Base-by-base conservation (phyloP, 2,329 filamentous ascomycete species). In the Dryadomyces quercus-mongolicae region DNA sequence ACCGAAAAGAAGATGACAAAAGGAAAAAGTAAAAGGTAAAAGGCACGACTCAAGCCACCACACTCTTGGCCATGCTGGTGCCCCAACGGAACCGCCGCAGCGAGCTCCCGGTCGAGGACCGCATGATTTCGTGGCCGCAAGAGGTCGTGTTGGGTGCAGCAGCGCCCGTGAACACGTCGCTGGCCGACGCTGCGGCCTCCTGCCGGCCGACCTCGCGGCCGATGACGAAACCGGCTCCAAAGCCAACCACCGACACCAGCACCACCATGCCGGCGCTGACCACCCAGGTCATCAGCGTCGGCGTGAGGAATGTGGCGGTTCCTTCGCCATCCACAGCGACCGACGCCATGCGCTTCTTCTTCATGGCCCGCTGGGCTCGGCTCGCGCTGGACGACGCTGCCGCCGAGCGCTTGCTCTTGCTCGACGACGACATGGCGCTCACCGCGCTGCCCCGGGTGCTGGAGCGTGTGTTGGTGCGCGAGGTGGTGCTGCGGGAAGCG, bases 181-280 rank as follows among this genome's bases (percentile, higher is more conserved):
- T 65, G 45, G 71, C 21, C 36, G 36, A 63, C 44, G 72, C 65
- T 16, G 69, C 70, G 10, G 67, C 70, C 62, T 86, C 81, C 59
- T 84, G 78, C 38, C 78, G 74, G 3, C 82, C 82, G 22, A 83
- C 81, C 60, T 86, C 82, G 25, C 81, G 72, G 5, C 83, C 82
- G 56, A 85, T 81, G 22, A 84, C 81, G 21, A 57, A 61, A 12
- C 83, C 82, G 9, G 82, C 82, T 2, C 82, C 81, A 60, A 86
- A 86, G 2, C 82, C 82, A 38, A 86, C 81, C 1, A 84, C 82
- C 8, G 79, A 82, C 3, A 86, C 78, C 12, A 86, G 71, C 9
- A 86, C 81, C 1, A 86, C 78, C 1, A 85, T 82, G 18, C 83
- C 82, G 8, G 82, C 82, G 55, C 78, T 81, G 53, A 85, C 74